These are phyloP conservation scores for Aspergillus vadensis DNA, from an alignment of 2,329 filamentous ascomycete genomes.

Conservation along the genomic window DNA sequence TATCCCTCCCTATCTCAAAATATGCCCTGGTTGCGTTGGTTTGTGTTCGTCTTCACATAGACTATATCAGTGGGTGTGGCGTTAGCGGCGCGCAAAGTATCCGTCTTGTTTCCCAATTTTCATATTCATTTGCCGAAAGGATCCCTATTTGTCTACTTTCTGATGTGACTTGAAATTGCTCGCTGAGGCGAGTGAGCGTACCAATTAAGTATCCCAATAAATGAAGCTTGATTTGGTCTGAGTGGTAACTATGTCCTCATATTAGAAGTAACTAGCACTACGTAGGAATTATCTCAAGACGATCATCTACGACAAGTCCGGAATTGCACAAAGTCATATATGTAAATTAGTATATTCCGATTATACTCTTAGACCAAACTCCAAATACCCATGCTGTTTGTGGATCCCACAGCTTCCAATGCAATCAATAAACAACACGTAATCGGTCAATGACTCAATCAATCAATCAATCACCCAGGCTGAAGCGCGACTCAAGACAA, in stretches of 20 bases:
- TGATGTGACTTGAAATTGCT: background rate
- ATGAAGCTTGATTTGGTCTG: background rate
- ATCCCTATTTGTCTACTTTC: background rate
- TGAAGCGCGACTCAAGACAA: slow-evolving; percentile 6
- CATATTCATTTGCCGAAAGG: background rate
- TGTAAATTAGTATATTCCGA: slow-evolving; percentile 7
- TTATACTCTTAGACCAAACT: slow-evolving; percentile 5
- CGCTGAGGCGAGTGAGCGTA: background rate
- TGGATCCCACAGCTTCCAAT: slow-evolving; percentile 9
- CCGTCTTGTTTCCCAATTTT: background rate
- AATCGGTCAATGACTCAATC: background rate
- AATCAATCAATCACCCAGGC: slow-evolving; percentile 3
- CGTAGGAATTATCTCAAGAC: background rate
- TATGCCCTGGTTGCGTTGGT: background rate
- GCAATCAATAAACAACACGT: slow-evolving; percentile 4
- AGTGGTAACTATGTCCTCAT: background rate
- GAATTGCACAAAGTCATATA: background rate
- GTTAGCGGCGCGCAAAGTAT: slow-evolving; percentile 11
- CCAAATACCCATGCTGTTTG: slow-evolving; percentile 5
- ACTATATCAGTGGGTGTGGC: slow-evolving; percentile 7
- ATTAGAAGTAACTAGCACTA: background rate
- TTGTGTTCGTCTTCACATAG: slow-evolving; percentile 2
- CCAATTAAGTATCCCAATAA: background rate
- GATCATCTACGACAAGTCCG: too few species aligned
- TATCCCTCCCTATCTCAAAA: background rate